phyloP scores from a whole-genome alignment of 805 yeast genomes.

The Candida methanosorbosa region DNA sequence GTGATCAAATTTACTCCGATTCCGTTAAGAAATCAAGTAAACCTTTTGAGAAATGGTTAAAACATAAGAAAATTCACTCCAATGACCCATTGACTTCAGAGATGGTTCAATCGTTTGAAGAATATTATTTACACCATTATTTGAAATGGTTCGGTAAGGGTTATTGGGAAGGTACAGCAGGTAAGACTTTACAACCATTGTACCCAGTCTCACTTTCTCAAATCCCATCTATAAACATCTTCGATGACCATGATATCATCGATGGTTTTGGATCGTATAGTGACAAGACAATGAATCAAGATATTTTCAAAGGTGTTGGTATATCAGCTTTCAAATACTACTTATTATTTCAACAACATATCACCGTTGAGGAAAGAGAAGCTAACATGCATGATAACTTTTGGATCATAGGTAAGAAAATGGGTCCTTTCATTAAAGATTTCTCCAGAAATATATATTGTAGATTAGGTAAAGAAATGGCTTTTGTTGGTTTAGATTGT shows the following conservation, averaged over 20 bases:
- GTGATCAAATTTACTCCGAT: conserved; percentile 92
- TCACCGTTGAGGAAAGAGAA: conserved; percentile 35
- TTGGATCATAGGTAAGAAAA: conserved; percentile 53
- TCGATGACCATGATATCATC: conserved; percentile 93
- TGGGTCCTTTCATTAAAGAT: conserved; percentile 66
- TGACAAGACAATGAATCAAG: conserved; percentile 63
- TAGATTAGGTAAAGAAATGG: conserved; percentile 66
- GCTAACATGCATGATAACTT: conserved; percentile 31
- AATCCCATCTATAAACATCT: conserved; percentile 81
- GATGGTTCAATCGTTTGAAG: conserved; percentile 45
- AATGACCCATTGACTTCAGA: conserved; percentile 33
- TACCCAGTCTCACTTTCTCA: conserved; percentile 72
- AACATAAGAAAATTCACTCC: conserved; percentile 39
- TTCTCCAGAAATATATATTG: conserved; percentile 61
- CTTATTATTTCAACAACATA: conserved; percentile 87
- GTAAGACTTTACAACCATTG: conserved; percentile 56
- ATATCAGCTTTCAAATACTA: conserved; percentile 76
- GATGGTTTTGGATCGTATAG: conserved; percentile 93
- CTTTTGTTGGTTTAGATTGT: conserved; percentile 79
- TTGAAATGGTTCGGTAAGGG: conserved; percentile 88
- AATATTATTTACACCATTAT: conserved; percentile 68
- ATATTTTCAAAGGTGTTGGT: conserved; percentile 67
- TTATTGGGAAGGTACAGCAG: conserved; percentile 63
- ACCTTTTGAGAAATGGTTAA: conserved; percentile 54
- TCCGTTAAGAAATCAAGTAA: conserved; percentile 54